Conservation (phyloP, 2,329 filamentous ascomycete species). For the Ascochyta lentis region DNA sequence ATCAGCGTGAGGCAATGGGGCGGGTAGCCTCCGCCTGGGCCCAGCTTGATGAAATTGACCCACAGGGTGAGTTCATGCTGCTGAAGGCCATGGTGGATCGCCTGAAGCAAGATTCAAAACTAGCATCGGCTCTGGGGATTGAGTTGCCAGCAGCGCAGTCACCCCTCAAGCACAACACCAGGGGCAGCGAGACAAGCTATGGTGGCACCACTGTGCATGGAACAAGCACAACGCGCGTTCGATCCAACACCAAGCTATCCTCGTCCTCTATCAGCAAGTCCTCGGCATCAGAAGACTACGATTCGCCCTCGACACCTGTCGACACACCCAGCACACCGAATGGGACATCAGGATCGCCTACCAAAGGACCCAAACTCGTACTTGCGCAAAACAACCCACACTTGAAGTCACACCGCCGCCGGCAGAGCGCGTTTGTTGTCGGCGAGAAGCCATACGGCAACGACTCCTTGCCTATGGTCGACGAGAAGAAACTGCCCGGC, state of each 20-base stretch:
- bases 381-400: conserved; percentile 85
- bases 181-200: conserved; percentile 40
- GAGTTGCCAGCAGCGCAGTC: conserved; percentile 37
- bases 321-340: conserved; percentile 31
- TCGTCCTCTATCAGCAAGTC: conserved; percentile 25
- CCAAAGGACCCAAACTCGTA: conserved; percentile 70
- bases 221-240: conserved; percentile 42
- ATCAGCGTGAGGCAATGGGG: conserved; percentile 84
- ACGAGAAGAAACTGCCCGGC: conserved; percentile 63
- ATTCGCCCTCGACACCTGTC: conserved; percentile 23
- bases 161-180: conserved; percentile 40
- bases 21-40: conserved; percentile 86
- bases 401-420: conserved; percentile 74
- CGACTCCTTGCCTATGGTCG: conserved; percentile 37
- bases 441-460: conserved; percentile 56
- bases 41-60: conserved; percentile 82
- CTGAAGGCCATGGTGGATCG: conserved; percentile 78
- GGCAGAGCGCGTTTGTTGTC: conserved; percentile 47
- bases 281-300: conserved; percentile 27
- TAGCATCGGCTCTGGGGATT: conserved; percentile 57
- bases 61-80: conserved; percentile 87
- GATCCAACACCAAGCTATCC: conserved; percentile 37
- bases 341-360: conserved; percentile 49
- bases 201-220: conserved; percentile 46
- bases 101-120: conserved; percentile 72